Conservation (phyloP, 257 asterid genomes). For the Jacaranda mimosifolia region DNA sequence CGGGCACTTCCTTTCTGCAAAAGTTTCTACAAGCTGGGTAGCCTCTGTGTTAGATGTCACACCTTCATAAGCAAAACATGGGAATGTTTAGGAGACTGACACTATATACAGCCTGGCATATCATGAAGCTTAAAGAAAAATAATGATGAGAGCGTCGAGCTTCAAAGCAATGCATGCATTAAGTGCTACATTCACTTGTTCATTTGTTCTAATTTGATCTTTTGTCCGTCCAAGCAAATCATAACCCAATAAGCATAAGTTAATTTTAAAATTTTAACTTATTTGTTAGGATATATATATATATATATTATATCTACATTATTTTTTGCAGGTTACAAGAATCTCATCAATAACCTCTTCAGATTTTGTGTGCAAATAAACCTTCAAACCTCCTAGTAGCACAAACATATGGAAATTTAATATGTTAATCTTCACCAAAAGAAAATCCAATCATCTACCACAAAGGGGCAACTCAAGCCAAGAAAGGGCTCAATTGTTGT, state of each 20-base stretch:
- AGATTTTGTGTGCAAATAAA: constrained; percentile 87
- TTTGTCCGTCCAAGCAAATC: constrained; percentile 95
- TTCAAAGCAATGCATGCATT: constrained; percentile 81
- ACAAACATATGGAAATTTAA: constrained; percentile 14
- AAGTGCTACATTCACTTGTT: constrained; percentile 91
- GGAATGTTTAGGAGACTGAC: constrained; percentile 38
- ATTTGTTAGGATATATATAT: no score
- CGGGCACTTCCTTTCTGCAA: constrained; percentile 86
- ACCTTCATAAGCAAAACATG: constrained; percentile 57
- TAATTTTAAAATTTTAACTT: constrained; percentile 26
- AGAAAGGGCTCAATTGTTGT: neutral
- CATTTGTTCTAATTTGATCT: constrained; percentile 94
- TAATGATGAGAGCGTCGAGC: constrained; percentile 84
- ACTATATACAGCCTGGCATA: constrained; percentile 21
- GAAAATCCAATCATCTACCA: neutral
- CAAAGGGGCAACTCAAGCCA: neutral
- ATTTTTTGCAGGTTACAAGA: constrained; percentile 87
- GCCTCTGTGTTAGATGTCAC: constrained; percentile 99
- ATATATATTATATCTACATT: constrained; percentile 51
- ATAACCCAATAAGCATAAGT: constrained; percentile 41
- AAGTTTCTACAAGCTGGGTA: constrained; percentile 97
- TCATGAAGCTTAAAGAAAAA: constrained; percentile 41
- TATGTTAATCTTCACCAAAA: constrained; percentile 13
- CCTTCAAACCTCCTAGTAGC: constrained; percentile 90
- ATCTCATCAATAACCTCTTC: constrained; percentile 78